phyloP scores from a whole-genome alignment of 495 filamentous ascomycete genomes.

The Acidiella bohemica region DNA sequence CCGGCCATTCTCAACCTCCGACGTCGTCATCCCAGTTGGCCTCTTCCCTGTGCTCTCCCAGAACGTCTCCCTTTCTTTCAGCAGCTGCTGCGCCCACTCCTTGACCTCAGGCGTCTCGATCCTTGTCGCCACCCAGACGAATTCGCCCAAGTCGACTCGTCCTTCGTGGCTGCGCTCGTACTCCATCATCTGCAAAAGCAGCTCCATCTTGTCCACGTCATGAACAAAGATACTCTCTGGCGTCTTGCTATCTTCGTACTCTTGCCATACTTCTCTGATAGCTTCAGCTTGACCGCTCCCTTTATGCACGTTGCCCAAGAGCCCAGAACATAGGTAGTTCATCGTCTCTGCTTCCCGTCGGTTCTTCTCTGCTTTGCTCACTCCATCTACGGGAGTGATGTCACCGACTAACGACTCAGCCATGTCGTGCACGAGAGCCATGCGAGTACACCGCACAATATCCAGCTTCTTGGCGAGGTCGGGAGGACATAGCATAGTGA shows the following conservation, averaged over 20 bases:
- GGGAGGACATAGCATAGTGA: conserved; percentile 83
- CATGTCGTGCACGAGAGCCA: conserved; percentile 96
- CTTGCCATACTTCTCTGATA: conserved; percentile 70
- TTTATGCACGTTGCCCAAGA: conserved; percentile 62
- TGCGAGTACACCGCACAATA: conserved; percentile 71
- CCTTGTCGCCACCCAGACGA: conserved; percentile 56
- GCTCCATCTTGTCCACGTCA: conserved; percentile 92
- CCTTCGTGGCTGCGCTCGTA: conserved; percentile 66
- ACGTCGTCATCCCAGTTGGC: conserved; percentile 9
- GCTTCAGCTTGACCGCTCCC: conserved; percentile 46
- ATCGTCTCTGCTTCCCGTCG: conserved; percentile 76
- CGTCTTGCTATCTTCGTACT: conserved; percentile 81
- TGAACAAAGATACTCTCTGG: conserved; percentile 80
- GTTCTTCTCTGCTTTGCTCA: conserved; percentile 63
- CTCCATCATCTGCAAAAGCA: conserved; percentile 88
- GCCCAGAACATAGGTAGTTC: conserved; percentile 61
- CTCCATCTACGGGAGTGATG: conserved; percentile 77
- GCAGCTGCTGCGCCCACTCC: conserved; percentile 61
- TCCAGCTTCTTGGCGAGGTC: conserved; percentile 56
- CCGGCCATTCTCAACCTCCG: neutral
- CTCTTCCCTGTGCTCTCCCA: conserved; percentile 40
- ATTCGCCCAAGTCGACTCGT: conserved; percentile 66
- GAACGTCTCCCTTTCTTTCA: conserved; percentile 61
- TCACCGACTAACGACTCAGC: conserved; percentile 89
- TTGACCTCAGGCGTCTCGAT: conserved; percentile 65